Conservation (phyloP, 75 land plant genomes). For the Adiantum capillusveneris region DNA sequence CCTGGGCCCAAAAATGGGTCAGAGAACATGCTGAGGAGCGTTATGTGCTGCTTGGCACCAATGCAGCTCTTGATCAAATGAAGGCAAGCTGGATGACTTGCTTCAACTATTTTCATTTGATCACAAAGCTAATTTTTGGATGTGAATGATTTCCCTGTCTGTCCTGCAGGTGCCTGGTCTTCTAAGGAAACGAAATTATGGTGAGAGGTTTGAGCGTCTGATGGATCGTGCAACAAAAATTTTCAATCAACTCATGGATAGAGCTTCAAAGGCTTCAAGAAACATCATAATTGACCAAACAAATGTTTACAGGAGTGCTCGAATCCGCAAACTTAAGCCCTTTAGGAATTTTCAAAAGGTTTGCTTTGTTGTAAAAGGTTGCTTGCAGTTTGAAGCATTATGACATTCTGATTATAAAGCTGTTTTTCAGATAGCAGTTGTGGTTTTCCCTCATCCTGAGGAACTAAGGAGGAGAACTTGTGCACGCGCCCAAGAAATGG, state of each 20-base stretch:
- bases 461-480: slow-evolving; percentile 25
- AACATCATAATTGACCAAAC: slow-evolving; percentile 51
- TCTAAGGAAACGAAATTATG: slow-evolving; percentile 39
- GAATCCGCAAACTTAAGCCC: slow-evolving; percentile 35
- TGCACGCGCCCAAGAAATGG: slow-evolving; percentile 42
- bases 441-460: slow-evolving; percentile 33
- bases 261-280: slow-evolving; percentile 35
- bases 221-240: slow-evolving; percentile 49
- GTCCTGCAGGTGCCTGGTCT: slow-evolving; percentile 39
- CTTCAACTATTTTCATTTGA: too few species aligned
- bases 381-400: background rate
- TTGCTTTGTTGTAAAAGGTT: background rate
- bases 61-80: slow-evolving; percentile 50
- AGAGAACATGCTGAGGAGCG: slow-evolving; percentile 46
- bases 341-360: slow-evolving; percentile 38
- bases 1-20: slow-evolving; percentile 49
- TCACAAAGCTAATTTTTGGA: too few species aligned
- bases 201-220: slow-evolving; percentile 45
- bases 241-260: slow-evolving; percentile 33
- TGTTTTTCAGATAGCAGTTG: slow-evolving; percentile 40
- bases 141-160: background rate
- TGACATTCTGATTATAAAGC: background rate
- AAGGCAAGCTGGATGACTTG: too few species aligned
- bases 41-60: slow-evolving; percentile 46
- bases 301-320: slow-evolving; percentile 50